Evolutionary conservation across 805 yeast species (phyloP), one percentile per base, ranked within the genome.

Genomic region (Kluyveromyces siamensis): DNA sequence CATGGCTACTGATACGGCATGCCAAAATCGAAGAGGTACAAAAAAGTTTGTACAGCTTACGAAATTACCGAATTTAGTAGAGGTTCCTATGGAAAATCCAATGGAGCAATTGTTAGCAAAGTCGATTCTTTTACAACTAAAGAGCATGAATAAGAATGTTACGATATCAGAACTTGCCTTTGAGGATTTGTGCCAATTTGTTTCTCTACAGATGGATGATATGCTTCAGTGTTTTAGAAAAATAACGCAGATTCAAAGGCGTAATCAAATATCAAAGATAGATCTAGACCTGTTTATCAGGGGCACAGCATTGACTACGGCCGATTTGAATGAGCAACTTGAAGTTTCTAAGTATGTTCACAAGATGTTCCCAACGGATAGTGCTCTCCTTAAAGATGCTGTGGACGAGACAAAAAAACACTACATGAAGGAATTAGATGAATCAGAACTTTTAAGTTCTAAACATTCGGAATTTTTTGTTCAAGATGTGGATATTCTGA

Each of bases 241-340:
- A 51, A 62, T 77, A 35, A 72, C 81, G 2, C 80, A 79, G 48
- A 63, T 76, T 1, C 90, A 84, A 61, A 69, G 91, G 55, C 72
- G 89, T 45, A 67, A 71, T 17, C 60, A 61, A n/a, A 80, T 84
- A 1, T 69, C 83, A 0, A 66, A 73, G 17, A 67, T 66, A 27
- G 90, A 84, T 61, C 48, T 81, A 10, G 62, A 65, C 19, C 55
- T 79, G 45, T 60, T 80, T 44, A 54, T 78, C 1, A 61, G 66
- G 36, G 71, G 74, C 10, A 76, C 74, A 35, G 61, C 68, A 27
- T 56, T 84, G 17, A 50, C 65, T 5, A 61, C 72, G 13, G 37
- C 55, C 1, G 78, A 68, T 2, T 53, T 83, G 8, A 65, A 69
- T 44, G 59, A 62, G 1, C 78, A 76, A 49, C 47, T 56, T 16